Percentiles rank a stretch among this genome's conserved stretches.
Evolutionary conservation across 768 basidiomycete species (phyloP).

Genomic region (Tephrocybe sp.): DNA sequence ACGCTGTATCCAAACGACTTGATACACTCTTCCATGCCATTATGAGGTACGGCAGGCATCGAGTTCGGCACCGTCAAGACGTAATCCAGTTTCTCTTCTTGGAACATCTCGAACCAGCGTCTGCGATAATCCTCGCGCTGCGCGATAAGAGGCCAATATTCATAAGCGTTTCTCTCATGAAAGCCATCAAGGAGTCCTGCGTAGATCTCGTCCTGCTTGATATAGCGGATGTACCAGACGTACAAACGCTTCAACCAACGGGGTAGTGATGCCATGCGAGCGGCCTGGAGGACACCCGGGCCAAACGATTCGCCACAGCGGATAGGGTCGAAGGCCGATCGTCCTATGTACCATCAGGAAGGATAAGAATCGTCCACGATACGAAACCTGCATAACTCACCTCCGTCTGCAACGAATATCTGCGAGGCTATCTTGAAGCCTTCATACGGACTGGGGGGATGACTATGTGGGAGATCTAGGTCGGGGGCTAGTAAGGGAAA

Average conservation of each 20-base stretch:
- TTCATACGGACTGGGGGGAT: constrained; percentile 48
- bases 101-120: constrained; percentile 41
- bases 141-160: constrained; percentile 47
- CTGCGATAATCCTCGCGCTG: constrained; percentile 42
- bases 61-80: constrained; percentile 58
- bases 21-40: constrained; percentile 50
- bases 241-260: constrained; percentile 45
- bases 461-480: constrained; percentile 20
- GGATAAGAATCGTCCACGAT: neutral
- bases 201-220: constrained; percentile 49
- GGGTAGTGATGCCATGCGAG: constrained; percentile 42
- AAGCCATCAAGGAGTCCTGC: constrained; percentile 51
- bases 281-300: constrained; percentile 21
- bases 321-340: constrained; percentile 9
- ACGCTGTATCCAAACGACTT: constrained; percentile 58
- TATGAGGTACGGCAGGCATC: constrained; percentile 53
- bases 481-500: no score
- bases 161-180: constrained; percentile 40
- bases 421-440: constrained; percentile 52
- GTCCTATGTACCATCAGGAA: constrained; percentile 1
- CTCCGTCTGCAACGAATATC: constrained; percentile 49
- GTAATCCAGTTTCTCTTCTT: constrained; percentile 49
- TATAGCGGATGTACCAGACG: constrained; percentile 48
- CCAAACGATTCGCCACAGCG: constrained; percentile 15
- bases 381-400: no score